Base-by-base conservation (phyloP, 176 grass and related monocot genomes). In the Thinopyrum elongatum region DNA sequence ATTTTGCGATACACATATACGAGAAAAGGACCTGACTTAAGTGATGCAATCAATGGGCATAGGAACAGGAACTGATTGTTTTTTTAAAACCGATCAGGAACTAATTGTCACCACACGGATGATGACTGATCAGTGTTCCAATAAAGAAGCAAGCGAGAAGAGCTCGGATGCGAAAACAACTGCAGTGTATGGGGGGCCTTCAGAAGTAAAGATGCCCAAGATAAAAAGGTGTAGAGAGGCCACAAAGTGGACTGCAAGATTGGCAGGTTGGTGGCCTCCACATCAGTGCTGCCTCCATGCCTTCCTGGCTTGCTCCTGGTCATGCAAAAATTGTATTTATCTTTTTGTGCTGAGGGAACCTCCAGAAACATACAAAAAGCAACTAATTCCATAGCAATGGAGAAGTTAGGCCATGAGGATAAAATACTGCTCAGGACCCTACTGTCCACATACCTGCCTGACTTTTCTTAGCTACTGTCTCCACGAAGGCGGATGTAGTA, bases 391-490 rank as follows among this genome's bases (percentile, higher is more conserved):
- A 67, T 34, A 59, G 16, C 59, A 81, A 91, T 87, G 89, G 89
- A 84, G 76, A 91, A 91, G 85, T 91, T 91, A 87, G 89, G 89
- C 80, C 80, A 21, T 8, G 47, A 60, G 46, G 60, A 87, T 87
- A 74, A 70, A 91, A 84, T 36, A 80, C 22, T 60, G 11, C 13
- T 76, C 3, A 39, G 76, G 76, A 62, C 66, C 85, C 69, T 83
- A 87, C 61, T 80, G 17, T 76, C 60, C 42, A 87, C 33, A 76
- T 70, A 76, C 57, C 27, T 25, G 60, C 47, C 34, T 29, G 76
- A 49, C 22, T 59, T 65, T 79, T 80, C 67, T 68, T 5, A 75
- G n/a, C 27, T 59, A 29, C 58, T 1, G 66, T 65, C 42, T 80
- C 25, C 66, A 30, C 53, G 65, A 68, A 85, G 12, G 15, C 11